Conservation (phyloP, 2,329 filamentous ascomycete species). For the Pseudogymnoascus sp. region DNA sequence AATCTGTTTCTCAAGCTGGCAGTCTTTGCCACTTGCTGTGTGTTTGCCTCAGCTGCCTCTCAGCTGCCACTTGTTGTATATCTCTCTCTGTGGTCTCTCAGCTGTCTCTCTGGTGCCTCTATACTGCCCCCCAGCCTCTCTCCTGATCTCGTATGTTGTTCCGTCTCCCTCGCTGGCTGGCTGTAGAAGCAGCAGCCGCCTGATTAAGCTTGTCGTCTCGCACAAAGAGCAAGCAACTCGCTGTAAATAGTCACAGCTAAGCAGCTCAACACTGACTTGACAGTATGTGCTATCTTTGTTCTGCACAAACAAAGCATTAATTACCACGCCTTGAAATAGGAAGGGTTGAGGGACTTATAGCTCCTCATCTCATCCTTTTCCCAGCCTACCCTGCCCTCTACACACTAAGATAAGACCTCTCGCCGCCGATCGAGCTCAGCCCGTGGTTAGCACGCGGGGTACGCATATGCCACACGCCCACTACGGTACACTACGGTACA, state of each 20-base stretch:
- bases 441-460: conserved; percentile 2
- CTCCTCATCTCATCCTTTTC: neutral
- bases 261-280: neutral
- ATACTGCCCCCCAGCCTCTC: neutral
- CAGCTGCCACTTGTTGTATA: neutral
- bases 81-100: neutral
- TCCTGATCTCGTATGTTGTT: neutral
- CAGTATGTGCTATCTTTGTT: neutral
- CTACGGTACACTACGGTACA: neutral
- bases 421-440: neutral
- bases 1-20: neutral
- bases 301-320: neutral
- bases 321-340: neutral
- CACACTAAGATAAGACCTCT: neutral
- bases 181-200: neutral
- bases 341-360: neutral
- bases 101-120: neutral
- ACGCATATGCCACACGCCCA: neutral
- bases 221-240: neutral
- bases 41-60: neutral
- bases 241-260: neutral
- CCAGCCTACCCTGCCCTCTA: neutral
- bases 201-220: neutral
- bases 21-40: neutral
- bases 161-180: neutral